phyloP scores from a whole-genome alignment of 805 yeast genomes.

The Blastobotrys parvus region DNA sequence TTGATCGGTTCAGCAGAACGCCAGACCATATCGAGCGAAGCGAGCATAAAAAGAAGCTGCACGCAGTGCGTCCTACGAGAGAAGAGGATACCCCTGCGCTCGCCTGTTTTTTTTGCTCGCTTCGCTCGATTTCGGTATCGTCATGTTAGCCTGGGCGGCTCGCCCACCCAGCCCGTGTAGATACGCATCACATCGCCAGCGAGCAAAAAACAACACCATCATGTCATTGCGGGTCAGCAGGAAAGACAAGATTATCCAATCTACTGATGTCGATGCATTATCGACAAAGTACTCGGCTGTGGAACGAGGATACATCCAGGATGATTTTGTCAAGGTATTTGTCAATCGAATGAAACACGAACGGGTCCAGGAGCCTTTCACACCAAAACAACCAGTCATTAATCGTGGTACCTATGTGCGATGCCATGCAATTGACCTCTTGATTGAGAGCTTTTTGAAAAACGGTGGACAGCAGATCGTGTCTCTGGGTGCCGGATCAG shows the following conservation, averaged over 20 bases:
- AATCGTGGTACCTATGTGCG: conserved; percentile 55
- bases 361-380: conserved; percentile 5
- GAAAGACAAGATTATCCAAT: conserved; percentile 39
- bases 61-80: too few species aligned
- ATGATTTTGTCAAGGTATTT: conserved; percentile 27
- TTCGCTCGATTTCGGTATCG: too few species aligned
- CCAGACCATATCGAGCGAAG: too few species aligned
- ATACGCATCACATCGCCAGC: too few species aligned
- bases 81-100: too few species aligned
- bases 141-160: too few species aligned
- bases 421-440: conserved; percentile 35
- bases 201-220: too few species aligned
- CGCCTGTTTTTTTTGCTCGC: too few species aligned
- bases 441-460: conserved; percentile 32
- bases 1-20: too few species aligned
- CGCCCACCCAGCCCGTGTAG: too few species aligned
- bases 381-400: conserved; percentile 46
- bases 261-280: conserved; percentile 57
- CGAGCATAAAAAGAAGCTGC: too few species aligned
- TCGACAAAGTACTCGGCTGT: conserved; percentile 43
- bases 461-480: conserved; percentile 36
- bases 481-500: conserved; percentile 77
- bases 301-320: conserved; percentile 37
- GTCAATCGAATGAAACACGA: conserved; percentile 12
- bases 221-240: too few species aligned